These are phyloP conservation scores for Globisporangium nunn DNA, from an alignment of 352 stramenopile genomes.

Conservation along the genomic window DNA sequence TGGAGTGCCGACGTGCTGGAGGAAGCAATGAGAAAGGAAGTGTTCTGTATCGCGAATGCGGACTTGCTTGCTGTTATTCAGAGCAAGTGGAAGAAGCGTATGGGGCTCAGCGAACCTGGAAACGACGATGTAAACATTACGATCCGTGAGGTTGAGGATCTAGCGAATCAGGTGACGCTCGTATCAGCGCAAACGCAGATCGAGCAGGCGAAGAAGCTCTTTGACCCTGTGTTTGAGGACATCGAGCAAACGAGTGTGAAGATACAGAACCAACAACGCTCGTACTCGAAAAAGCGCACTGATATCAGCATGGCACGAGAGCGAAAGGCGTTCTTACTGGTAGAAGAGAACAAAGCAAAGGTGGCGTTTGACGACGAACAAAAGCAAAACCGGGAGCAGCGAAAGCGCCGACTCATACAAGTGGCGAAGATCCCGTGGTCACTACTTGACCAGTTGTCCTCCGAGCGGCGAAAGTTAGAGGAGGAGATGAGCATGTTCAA, in stretches of 20 bases:
- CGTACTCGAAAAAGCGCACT: conserved; percentile 11
- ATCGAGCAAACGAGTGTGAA: conserved; percentile 37
- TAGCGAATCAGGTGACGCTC: conserved; percentile 42
- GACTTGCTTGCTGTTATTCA: conserved; percentile 47
- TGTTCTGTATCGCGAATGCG: conserved; percentile 42
- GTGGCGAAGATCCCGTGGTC: conserved; percentile 62
- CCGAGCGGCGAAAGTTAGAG: conserved; percentile 34
- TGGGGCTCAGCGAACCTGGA: conserved; percentile 15
- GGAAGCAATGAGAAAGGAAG: conserved; percentile 35
- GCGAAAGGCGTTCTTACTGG: neutral
- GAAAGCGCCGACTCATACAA: conserved; percentile 22
- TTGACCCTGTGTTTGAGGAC: conserved; percentile 53
- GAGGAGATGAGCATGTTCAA: conserved; percentile 61
- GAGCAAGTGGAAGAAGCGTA: conserved; percentile 37
- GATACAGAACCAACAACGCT: conserved; percentile 29
- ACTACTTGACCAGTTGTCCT: conserved; percentile 53
- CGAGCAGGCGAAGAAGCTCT: conserved; percentile 52
- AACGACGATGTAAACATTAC: conserved; percentile 20
- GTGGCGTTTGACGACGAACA: neutral
- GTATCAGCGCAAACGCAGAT: conserved; percentile 40
- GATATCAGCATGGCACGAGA: neutral
- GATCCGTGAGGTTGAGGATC: conserved; percentile 21
- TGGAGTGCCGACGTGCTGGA: conserved; percentile 45
- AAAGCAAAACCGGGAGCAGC: conserved; percentile 17
- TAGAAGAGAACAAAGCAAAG: neutral